Evolutionary conservation across 306 rosid genomes (phyloP), one percentile per base, ranked within the genome.

Genomic region (Prunus mongolica): DNA sequence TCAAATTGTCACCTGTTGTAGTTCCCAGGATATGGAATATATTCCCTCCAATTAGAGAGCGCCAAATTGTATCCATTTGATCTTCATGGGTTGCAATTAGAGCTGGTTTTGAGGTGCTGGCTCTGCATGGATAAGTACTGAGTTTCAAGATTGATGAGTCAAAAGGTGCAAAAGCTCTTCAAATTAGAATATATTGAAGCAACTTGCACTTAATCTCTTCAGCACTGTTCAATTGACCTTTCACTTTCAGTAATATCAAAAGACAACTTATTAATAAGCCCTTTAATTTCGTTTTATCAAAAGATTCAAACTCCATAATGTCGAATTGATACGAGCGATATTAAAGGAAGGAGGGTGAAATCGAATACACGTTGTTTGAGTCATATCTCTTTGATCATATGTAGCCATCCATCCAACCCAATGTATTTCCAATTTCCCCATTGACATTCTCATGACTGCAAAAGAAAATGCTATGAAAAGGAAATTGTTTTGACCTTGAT

Each of bases 91-190:
- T 19, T 12, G 65, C 65, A 60, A 60, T 24, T 24, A 30, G 24
- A 18, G 12, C 20, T 19, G 32, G 8, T 12, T 25, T 6, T 30
- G 45, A 63, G 30, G 67, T 61, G 65, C 65, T 61, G 2, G 65
- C 65, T 25, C 44, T 30, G 45, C 67, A 63, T 63, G 67, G 67
- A 63, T 63, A 63, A 63, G 20, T 63, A 63, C 22, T 16, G 67
- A 30, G 22, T 63, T 34, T 63, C 24, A 63, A 63, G 12, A 30
- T 30, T 30, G 2, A 28, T 63, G 14, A 30, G 67, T 63, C 67
- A 63, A 63, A 63, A 63, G 46, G 20, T 15, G 41, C 67, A 63
- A 30, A 28, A 34, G 41, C 41, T 34, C 41, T 34, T 6, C 41
- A 34, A 8, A 38, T 38, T 38, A 38, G 44, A 38, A 38, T 38